These are phyloP conservation scores for Zygosaccharomyces sapae DNA, from an alignment of 1,139 yeast genomes.

Conservation along the genomic window DNA sequence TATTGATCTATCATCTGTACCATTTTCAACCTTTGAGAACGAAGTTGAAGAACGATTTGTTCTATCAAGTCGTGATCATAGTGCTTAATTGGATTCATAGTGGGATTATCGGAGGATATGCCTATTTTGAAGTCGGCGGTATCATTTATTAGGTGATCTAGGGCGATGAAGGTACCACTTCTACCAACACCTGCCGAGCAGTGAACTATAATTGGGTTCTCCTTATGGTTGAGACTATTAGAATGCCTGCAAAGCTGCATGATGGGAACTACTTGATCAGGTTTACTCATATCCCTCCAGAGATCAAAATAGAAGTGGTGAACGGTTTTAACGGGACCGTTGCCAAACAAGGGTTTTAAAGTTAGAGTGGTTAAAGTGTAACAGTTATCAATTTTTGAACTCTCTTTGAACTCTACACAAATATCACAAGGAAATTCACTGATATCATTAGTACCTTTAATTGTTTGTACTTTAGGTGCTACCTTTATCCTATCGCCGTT, in stretches of 20 bases:
- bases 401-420: conserved; percentile 18
- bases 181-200: conserved; percentile 83
- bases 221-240: conserved; percentile 28
- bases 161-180: conserved; percentile 66
- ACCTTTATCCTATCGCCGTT: conserved; percentile 11
- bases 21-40: conserved; percentile 36
- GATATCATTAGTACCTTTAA: conserved; percentile 23
- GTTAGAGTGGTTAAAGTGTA: conserved; percentile 28
- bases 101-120: background rate
- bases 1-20: conserved; percentile 36
- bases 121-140: conserved; percentile 27
- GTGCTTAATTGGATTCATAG: conserved; percentile 12
- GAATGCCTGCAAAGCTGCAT: conserved; percentile 30
- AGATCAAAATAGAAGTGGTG: conserved; percentile 43
- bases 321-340: conserved; percentile 31
- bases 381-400: conserved; percentile 19
- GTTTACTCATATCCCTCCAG: conserved; percentile 47
- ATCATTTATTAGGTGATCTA: conserved; percentile 51
- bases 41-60: conserved; percentile 32
- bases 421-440: conserved; percentile 24
- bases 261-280: conserved; percentile 38
- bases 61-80: conserved; percentile 34
- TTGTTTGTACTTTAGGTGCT: conserved; percentile 20
- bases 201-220: conserved; percentile 49
- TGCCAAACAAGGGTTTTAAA: conserved; percentile 19